These are phyloP conservation scores for Plantago major DNA, from an alignment of 257 asterid species.

Conservation along the genomic window DNA sequence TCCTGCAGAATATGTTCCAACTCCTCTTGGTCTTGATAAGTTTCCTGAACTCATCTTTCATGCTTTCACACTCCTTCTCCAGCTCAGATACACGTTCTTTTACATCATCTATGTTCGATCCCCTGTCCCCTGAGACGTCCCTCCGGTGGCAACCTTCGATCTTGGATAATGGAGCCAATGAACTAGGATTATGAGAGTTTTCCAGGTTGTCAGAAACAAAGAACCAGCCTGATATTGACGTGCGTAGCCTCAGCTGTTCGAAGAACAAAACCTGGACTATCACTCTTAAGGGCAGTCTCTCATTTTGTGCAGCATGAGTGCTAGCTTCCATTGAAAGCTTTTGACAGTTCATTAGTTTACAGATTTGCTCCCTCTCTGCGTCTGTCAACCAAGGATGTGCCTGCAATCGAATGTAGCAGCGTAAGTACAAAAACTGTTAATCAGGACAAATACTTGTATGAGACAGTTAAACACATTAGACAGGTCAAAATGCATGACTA, in stretches of 20 bases:
- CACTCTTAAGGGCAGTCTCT: slow-evolving; percentile 47
- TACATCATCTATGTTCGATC: slow-evolving; percentile 49
- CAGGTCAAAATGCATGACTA: not conserved
- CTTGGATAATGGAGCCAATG: slow-evolving; percentile 35
- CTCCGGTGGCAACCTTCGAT: slow-evolving; percentile 20
- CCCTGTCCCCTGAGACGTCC: slow-evolving; percentile 19
- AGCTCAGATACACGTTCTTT: slow-evolving; percentile 67
- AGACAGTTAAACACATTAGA: too few species aligned
- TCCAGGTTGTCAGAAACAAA: slow-evolving; percentile 74
- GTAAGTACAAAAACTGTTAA: not conserved
- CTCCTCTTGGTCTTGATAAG: slow-evolving; percentile 42
- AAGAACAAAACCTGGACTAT: slow-evolving; percentile 47
- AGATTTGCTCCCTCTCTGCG: slow-evolving; percentile 41
- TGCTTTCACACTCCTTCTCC: slow-evolving; percentile 75
- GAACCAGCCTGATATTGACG: slow-evolving; percentile 88
- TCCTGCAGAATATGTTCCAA: slow-evolving; percentile 47
- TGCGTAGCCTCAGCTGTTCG: slow-evolving; percentile 53
- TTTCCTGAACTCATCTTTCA: slow-evolving; percentile 70
- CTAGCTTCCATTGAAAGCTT: slow-evolving; percentile 50
- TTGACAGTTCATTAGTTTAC: slow-evolving; percentile 52
- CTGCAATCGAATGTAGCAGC: slow-evolving; percentile 16
- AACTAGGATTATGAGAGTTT: slow-evolving; percentile 45
- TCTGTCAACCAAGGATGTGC: slow-evolving; percentile 50
- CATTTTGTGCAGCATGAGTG: slow-evolving; percentile 54
- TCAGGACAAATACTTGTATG: too few species aligned